phyloP scores from a whole-genome alignment of 2,329 filamentous ascomycete species.

The Colletotrichum tabaci region DNA sequence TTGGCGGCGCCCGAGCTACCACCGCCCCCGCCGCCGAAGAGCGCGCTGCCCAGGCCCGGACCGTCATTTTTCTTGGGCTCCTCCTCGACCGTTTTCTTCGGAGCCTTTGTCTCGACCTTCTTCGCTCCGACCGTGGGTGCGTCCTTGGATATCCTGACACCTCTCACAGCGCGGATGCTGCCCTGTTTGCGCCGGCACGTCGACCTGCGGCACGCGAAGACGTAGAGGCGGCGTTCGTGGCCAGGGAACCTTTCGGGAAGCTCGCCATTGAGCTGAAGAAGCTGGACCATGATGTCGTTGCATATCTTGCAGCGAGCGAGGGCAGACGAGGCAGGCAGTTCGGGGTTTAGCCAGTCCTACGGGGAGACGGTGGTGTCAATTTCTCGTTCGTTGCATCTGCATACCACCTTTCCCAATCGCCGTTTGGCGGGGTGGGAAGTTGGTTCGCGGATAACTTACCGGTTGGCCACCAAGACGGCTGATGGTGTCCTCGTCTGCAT shows the following conservation, averaged over 20 bases:
- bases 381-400: conserved; percentile 11
- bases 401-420: conserved; percentile 9
- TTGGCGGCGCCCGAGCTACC: conserved; percentile 58
- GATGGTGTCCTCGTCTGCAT: conserved; percentile 84
- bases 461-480: conserved; percentile 91
- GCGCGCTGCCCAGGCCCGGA: conserved; percentile 72
- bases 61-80: conserved; percentile 52
- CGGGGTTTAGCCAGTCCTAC: conserved; percentile 87
- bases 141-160: conserved; percentile 70
- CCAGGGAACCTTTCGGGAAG: conserved; percentile 88
- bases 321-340: conserved; percentile 78
- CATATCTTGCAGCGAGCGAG: conserved; percentile 91
- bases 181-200: conserved; percentile 87
- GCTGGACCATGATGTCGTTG: conserved; percentile 84
- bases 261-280: conserved; percentile 93
- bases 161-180: conserved; percentile 82
- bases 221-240: conserved; percentile 89
- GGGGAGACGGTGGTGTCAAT: conserved; percentile 10
- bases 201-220: conserved; percentile 85
- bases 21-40: conserved; percentile 71
- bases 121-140: conserved; percentile 49
- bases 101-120: conserved; percentile 50
- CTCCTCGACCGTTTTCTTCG: conserved; percentile 53
- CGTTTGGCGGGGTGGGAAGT: conserved; percentile 13
- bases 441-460: conserved; percentile 67